Base-by-base conservation (phyloP, 768 basidiomycete genomes). In the Antrodiella citrinella region DNA sequence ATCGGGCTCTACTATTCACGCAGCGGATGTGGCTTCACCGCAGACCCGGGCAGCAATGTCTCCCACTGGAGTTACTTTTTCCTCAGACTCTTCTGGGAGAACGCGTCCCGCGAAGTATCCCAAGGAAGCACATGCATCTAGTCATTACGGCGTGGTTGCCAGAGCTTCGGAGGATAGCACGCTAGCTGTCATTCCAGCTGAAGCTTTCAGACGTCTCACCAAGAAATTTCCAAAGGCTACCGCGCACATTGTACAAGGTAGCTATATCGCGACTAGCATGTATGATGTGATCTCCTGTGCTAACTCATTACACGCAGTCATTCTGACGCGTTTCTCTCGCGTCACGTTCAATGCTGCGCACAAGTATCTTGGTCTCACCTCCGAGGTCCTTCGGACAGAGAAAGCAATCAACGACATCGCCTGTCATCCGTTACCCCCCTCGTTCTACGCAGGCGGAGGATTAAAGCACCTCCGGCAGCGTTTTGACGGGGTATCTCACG, bases 321-420 rank as follows among this genome's bases (percentile, higher is more conserved):
- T 99, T 53, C 69, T 99, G 52, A 96, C 96, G 3, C 80, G 96
- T 2, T 95, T 99, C 63, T 92, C 93, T 19, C 82, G 96, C 21
- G 96, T 98, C 10, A 99, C 96, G 0, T 97, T 99, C 72, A 90
- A 86, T 62, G 96, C 95, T 9, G 94, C 96, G 0, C 96, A 98
- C 66, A 87, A 86, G 60, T 99, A 96, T 64, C 80, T 99, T 4
- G 96, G 96, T 4, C 65, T 99, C 48, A 99, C 96, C 0, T 82
- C 84, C 15, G 96, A 99, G 66, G 90, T 98, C 3, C 82, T 99
- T 26, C 82, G 92, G 26, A 95, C 96, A 2, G 96, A 99, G 69
- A 91, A 96, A 62, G 88, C 90, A 0, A 95, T 99, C 64, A 99
- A 99, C 59, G 87, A 94, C 53, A 86, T 97, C 53, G 95, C 96